Evolutionary conservation across 306 rosid genomes (phyloP), one percentile per base, ranked within the genome.

Genomic region (Glycine tomentella): DNA sequence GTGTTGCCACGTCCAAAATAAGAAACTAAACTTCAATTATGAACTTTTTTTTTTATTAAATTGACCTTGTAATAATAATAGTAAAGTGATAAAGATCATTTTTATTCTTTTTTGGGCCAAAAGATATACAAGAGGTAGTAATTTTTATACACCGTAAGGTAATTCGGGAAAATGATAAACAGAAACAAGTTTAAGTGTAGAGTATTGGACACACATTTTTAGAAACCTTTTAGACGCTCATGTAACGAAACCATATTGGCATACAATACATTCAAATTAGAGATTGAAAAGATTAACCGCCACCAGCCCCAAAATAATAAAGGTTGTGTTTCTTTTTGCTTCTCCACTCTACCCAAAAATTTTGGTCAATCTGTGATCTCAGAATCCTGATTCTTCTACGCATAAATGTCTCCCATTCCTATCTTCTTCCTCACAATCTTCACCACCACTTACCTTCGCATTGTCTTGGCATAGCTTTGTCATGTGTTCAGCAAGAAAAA

Each of bases 401-500:
- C 58, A 52, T 52, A 3, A n/a, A 52, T 52, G 5, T 53, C 59
- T 53, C 59, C 9, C 59, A 6, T 25, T 25, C 31, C 31, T 25
- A 25, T 25, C 31, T 25, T 25, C 31, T 25, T 25, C 31, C 31
- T 25, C 31, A 25, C 31, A 25, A 25, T 57, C 12, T 17, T 7
- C 31, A 3, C 12, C 63, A 17, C 33, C 63, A 17, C 63, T 57
- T 16, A 17, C 12, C 63, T 17, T 33, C 5, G 8, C 63, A 3
- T 57, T 57, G 63, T 57, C 63, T 57, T 57, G 33, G 5, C 63
- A 17, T 53, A 53, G 4, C 31, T 56, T 16, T 36, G 61, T 36
- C 65, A 58, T 31, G 15, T 31, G 67, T 31, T 61, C 8, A 61
- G 44, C 92, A n/a, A 87, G 93, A 62, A 89, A 89, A 85, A 72